Percentiles rank a stretch among this genome's conserved stretches.
Conservation (phyloP, 306 rosid species). For the Morella rubra region DNA sequence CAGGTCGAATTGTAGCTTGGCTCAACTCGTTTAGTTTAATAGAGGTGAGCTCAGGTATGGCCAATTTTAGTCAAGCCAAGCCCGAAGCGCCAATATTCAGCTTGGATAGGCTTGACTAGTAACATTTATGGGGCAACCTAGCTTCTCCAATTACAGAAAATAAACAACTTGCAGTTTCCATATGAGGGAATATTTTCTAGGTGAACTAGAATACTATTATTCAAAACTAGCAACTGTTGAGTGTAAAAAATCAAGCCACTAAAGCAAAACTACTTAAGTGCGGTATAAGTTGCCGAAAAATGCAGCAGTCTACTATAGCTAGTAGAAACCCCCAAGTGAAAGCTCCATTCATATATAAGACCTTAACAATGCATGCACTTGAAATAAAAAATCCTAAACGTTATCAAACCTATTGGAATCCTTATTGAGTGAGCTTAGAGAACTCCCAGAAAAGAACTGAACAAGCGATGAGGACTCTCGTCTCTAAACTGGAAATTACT, state of each 20-base stretch:
- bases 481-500: neutral
- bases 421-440: neutral
- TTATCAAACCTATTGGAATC: neutral
- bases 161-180: no score
- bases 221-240: no score
- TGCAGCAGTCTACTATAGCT: neutral
- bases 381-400: neutral
- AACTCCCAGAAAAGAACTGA: neutral
- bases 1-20: no score
- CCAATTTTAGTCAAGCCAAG: no score
- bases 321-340: neutral
- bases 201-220: no score
- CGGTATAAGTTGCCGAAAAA: neutral
- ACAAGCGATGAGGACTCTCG: neutral
- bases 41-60: no score
- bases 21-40: no score
- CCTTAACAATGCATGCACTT: neutral
- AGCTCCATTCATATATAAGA: neutral
- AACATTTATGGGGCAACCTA: no score
- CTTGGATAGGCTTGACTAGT: no score
- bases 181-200: no score
- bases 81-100: no score
- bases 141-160: no score
- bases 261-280: neutral
- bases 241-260: neutral